phyloP scores from a whole-genome alignment of 2,329 filamentous ascomycete species.

The Metarhizium album region DNA sequence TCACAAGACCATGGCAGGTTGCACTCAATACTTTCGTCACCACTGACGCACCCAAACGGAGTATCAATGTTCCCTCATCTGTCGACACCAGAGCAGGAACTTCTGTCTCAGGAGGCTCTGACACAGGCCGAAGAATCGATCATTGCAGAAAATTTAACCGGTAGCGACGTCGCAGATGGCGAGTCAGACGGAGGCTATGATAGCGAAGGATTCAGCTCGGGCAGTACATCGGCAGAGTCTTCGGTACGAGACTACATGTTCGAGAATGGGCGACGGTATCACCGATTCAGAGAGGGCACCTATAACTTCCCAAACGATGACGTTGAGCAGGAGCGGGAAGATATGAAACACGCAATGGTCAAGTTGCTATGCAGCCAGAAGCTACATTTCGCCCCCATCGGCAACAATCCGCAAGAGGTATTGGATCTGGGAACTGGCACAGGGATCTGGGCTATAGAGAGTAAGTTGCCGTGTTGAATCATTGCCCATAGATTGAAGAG shows the following conservation, averaged over 20 bases:
- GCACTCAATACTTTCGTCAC: slow-evolving; percentile 15
- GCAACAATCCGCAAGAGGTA: slow-evolving; percentile 34
- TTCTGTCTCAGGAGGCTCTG: slow-evolving; percentile 25
- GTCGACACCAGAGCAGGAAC: slow-evolving; percentile 23
- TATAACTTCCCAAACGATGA: slow-evolving; percentile 53
- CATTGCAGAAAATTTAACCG: slow-evolving; percentile 22
- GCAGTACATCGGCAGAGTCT: slow-evolving; percentile 27
- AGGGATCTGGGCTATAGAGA: slow-evolving; percentile 49
- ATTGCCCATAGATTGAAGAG: background rate
- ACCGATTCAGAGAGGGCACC: slow-evolving; percentile 40
- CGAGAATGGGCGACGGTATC: slow-evolving; percentile 50
- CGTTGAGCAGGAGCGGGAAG: slow-evolving; percentile 45
- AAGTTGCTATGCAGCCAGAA: slow-evolving; percentile 35
- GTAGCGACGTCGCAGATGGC: slow-evolving; percentile 10
- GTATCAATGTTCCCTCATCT: slow-evolving; percentile 25
- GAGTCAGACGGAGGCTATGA: slow-evolving; percentile 26
- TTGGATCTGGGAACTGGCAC: slow-evolving; percentile 50
- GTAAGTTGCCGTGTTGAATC: slow-evolving; percentile 17
- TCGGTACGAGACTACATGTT: slow-evolving; percentile 38
- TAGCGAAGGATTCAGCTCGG: slow-evolving; percentile 24
- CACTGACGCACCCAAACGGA: slow-evolving; percentile 28
- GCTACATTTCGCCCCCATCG: slow-evolving; percentile 42
- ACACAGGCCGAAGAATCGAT: slow-evolving; percentile 26
- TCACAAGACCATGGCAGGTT: slow-evolving; percentile 6
- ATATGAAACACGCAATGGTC: slow-evolving; percentile 45